Percentiles rank a stretch among this genome's conserved stretches.
phyloP scores from a whole-genome alignment of 2,329 filamentous ascomycete species.

The Furcasterigmium furcatum region DNA sequence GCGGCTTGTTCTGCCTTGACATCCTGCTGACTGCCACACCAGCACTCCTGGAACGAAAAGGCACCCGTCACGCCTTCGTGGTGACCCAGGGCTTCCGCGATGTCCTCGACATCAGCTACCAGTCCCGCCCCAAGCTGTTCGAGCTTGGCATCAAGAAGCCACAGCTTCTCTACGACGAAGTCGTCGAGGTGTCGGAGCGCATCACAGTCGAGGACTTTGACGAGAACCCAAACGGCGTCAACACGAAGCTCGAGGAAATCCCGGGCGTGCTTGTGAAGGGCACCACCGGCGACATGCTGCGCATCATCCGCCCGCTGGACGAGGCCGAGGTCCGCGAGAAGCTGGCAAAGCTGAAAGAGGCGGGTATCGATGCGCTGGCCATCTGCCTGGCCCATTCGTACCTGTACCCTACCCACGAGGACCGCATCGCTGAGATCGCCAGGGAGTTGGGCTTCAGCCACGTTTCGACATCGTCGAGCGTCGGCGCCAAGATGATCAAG shows the following conservation, averaged over 20 bases:
- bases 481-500: conserved; percentile 85
- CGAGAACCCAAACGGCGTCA: conserved; percentile 57
- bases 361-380: conserved; percentile 59
- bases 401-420: conserved; percentile 85
- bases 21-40: too few relatives aligned
- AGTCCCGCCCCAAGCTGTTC: conserved; percentile 86
- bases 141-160: conserved; percentile 85
- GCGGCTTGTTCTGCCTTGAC: too few relatives aligned
- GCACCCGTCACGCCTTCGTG: conserved; percentile 82
- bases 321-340: conserved; percentile 60
- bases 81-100: conserved; percentile 87
- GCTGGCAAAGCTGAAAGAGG: conserved; percentile 50
- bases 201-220: conserved; percentile 91
- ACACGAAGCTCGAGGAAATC: conserved; percentile 36
- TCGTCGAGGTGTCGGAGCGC: conserved; percentile 85
- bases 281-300: conserved; percentile 64
- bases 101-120: conserved; percentile 85
- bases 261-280: conserved; percentile 63
- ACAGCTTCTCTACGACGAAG: conserved; percentile 79
- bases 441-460: conserved; percentile 79
- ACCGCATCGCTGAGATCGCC: conserved; percentile 71
- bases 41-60: conserved; percentile 86
- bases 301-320: conserved; percentile 59
- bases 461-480: conserved; percentile 74
- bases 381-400: conserved; percentile 92